Evolutionary conservation across 345 rosid species (phyloP), one percentile per base, ranked within the genome.

Genomic region (Erucastrum elatum): DNA sequence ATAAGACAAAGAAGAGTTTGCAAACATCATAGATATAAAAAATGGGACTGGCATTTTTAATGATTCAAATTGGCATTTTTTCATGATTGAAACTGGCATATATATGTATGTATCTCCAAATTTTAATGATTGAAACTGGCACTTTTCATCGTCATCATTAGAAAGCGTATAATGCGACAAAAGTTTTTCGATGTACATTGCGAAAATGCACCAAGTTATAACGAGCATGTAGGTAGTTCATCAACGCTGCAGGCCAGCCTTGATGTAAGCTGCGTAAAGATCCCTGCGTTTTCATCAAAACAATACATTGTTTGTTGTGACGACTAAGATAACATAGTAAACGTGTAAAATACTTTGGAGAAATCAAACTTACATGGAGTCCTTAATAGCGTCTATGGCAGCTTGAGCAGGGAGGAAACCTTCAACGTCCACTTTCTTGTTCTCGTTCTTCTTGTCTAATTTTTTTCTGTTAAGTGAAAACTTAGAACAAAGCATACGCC

Each of bases 361-460:
- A 25, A 33, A 25, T 13, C 8, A 13, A 51, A 79, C 97, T 89
- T 70, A 95, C 99, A 93, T 93, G 78, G 99, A 93, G 82, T 93
- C 83, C 71, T 91, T 87, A 84, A 95, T 91, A 70, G 99, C 97
- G 6, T 82, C 84, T 30, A 87, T 44, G 31, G 98, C 97, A 33
- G 92, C 66, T 73, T 87, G 88, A 31, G 96, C 90, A 16, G 99
- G 97, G 70, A 95, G 84, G 80, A 93, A 95, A 81, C 87, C 94
- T 79, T 95, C 99, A 21, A 93, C 99, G 31, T 80, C 90, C 67
- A 95, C 99, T 80, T 83, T 86, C 93, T 95, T 95, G 89, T 95
- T 93, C 90, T 95, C 99, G 13, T 95, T 95, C 88, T 95, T 95
- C 79, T 95, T 95, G 83, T 95, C 99, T 95, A 84, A n/a, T 64